Conservation (phyloP, 106 monocot genomes). For the Acanthochlamys bracteata region DNA sequence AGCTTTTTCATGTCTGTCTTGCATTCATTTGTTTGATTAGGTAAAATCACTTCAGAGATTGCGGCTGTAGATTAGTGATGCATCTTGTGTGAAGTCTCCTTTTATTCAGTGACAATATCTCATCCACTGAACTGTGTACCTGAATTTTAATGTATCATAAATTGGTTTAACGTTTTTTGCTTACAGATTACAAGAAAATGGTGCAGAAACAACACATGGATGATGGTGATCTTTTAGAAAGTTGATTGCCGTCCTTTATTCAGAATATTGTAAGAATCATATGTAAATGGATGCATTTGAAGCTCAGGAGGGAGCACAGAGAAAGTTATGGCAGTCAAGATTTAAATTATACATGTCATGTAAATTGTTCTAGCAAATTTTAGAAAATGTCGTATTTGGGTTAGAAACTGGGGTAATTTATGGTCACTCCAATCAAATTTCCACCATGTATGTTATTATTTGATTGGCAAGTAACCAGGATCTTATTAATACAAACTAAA, state of each 20-base stretch:
- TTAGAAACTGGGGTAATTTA: too few species aligned
- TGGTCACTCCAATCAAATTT: too few species aligned
- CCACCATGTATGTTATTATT: too few species aligned
- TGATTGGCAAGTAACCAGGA: too few species aligned
- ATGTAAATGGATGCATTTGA: background rate
- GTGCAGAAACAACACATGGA: conserved; percentile 43
- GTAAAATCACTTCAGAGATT: too few species aligned
- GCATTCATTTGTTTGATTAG: too few species aligned
- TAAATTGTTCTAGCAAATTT: too few species aligned
- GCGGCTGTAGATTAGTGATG: background rate
- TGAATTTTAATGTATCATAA: background rate
- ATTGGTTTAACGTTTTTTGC: background rate
- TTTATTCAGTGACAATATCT: background rate
- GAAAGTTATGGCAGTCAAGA: background rate
- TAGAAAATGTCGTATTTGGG: too few species aligned
- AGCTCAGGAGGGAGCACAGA: background rate
- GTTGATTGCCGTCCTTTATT: conserved; percentile 5
- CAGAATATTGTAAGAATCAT: background rate
- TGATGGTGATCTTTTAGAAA: conserved; percentile 26
- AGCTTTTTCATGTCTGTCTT: too few species aligned
- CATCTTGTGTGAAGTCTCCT: background rate
- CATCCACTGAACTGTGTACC: background rate
- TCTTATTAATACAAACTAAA: too few species aligned
- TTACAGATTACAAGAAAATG: conserved; percentile 60
- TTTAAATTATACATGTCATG: too few species aligned